phyloP scores from a whole-genome alignment of 1,139 yeast species.

The Pichia sp. region DNA sequence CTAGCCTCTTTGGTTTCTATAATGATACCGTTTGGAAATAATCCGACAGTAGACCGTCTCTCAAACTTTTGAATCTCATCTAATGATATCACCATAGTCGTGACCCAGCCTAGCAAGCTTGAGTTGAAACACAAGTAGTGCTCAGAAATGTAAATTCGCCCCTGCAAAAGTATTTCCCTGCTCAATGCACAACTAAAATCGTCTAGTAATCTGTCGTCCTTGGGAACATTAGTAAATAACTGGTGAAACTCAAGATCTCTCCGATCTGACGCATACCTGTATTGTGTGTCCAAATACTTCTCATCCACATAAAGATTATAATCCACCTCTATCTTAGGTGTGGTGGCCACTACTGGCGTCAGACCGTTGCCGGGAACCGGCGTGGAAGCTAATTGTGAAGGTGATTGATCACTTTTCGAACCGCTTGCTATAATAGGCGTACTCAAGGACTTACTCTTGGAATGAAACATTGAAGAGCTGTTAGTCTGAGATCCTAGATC shows the following conservation, averaged over 20 bases:
- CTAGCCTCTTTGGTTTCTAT: constrained; percentile 65
- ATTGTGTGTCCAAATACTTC: constrained; percentile 39
- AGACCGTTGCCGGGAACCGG: background rate
- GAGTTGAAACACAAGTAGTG: constrained; percentile 82
- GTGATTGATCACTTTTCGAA: too few species aligned
- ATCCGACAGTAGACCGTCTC: constrained; percentile 77
- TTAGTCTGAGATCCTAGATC: background rate
- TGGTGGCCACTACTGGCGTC: background rate
- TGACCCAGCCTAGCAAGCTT: constrained; percentile 90
- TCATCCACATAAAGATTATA: constrained; percentile 39
- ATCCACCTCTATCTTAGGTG: constrained; percentile 26
- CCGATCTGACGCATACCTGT: constrained; percentile 57
- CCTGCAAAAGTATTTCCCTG: constrained; percentile 86
- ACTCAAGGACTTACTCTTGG: constrained; percentile 17
- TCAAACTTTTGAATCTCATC: constrained; percentile 71
- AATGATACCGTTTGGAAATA: constrained; percentile 85
- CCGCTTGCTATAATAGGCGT: constrained; percentile 13
- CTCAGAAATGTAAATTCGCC: constrained; percentile 80
- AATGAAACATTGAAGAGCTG: background rate
- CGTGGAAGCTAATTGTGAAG: background rate
- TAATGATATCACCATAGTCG: constrained; percentile 68
- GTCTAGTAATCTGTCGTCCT: constrained; percentile 68
- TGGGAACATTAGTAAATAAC: constrained; percentile 64
- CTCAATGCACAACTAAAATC: constrained; percentile 90
- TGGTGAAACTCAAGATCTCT: constrained; percentile 79